phyloP scores from a whole-genome alignment of 129 eudicot species.

The Arctium lappa region DNA sequence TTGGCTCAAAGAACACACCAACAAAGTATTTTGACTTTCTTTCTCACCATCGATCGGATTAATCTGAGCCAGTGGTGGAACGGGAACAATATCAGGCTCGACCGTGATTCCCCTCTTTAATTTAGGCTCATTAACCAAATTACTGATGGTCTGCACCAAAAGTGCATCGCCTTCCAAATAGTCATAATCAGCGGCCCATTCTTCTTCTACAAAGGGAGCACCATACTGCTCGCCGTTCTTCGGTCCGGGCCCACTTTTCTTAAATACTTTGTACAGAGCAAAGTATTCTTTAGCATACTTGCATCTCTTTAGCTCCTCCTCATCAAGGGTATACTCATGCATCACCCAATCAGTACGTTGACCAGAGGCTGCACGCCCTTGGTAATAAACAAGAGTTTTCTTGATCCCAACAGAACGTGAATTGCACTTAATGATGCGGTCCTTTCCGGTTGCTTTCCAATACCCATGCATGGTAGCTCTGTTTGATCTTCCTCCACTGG shows the following conservation, averaged over 20 bases:
- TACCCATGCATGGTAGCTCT: constrained; percentile 68
- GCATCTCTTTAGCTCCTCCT: constrained; percentile 80
- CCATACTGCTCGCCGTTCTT: constrained; percentile 92
- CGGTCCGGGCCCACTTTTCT: constrained; percentile 91
- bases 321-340: constrained; percentile 79
- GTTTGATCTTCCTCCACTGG: constrained; percentile 62
- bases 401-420: constrained; percentile 67
- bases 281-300: constrained; percentile 44
- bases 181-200: constrained; percentile 59
- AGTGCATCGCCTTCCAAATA: constrained; percentile 6
- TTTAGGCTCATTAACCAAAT: constrained; percentile 36
- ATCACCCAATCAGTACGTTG: constrained; percentile 90
- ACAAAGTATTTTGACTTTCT: constrained; percentile 29
- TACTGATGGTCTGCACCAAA: constrained; percentile 15
- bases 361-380: constrained; percentile 83
- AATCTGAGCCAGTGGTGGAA: constrained; percentile 21
- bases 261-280: constrained; percentile 55
- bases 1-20: constrained; percentile 15
- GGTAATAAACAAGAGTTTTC: constrained; percentile 70
- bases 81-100: constrained; percentile 21
- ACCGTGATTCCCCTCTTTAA: constrained; percentile 29
- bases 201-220: constrained; percentile 83
- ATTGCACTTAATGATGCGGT: constrained; percentile 52
- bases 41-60: constrained; percentile 32
- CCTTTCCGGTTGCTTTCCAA: constrained; percentile 94